These are phyloP conservation scores for Chimonanthus salicifolius DNA, from an alignment of 164 flowering plant genomes.

Conservation along the genomic window DNA sequence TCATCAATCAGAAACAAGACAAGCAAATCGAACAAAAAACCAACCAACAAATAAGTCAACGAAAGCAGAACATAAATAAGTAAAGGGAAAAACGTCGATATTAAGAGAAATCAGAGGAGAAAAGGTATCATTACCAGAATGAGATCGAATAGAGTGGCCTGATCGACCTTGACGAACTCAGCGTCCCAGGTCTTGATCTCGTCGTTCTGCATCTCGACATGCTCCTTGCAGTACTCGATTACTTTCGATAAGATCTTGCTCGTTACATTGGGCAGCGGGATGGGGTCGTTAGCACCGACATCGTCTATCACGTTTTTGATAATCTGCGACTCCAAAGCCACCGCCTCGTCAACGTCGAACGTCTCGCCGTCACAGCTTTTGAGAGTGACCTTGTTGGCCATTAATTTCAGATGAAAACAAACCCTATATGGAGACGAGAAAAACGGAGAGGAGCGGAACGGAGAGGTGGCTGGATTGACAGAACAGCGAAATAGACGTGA, in stretches of 20 bases:
- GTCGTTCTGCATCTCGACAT: slow-evolving; percentile 45
- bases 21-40: not conserved
- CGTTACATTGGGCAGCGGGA: slow-evolving; percentile 65
- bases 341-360: slow-evolving; percentile 65
- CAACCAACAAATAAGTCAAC: not conserved
- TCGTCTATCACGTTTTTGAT: slow-evolving; percentile 84
- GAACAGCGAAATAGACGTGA: too few relatives aligned
- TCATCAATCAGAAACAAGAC: not conserved
- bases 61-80: not conserved
- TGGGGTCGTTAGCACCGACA: slow-evolving; percentile 53
- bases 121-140: slow-evolving; percentile 12
- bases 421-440: too few relatives aligned
- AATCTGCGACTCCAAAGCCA: slow-evolving; percentile 64
- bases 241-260: slow-evolving; percentile 75
- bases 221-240: slow-evolving; percentile 76
- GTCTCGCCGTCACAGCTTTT: slow-evolving; percentile 65
- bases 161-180: slow-evolving; percentile 22
- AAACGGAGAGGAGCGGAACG: too few relatives aligned
- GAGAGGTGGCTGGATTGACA: too few relatives aligned
- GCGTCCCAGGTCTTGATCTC: slow-evolving; percentile 30
- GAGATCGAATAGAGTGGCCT: slow-evolving; percentile 23
- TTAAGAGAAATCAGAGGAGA: not conserved
- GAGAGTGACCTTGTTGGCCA: slow-evolving; percentile 37
- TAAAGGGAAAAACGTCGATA: not conserved
- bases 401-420: too few relatives aligned